Conservation (phyloP, 2,329 filamentous ascomycete genomes). For the Fusarium mangiferae region DNA sequence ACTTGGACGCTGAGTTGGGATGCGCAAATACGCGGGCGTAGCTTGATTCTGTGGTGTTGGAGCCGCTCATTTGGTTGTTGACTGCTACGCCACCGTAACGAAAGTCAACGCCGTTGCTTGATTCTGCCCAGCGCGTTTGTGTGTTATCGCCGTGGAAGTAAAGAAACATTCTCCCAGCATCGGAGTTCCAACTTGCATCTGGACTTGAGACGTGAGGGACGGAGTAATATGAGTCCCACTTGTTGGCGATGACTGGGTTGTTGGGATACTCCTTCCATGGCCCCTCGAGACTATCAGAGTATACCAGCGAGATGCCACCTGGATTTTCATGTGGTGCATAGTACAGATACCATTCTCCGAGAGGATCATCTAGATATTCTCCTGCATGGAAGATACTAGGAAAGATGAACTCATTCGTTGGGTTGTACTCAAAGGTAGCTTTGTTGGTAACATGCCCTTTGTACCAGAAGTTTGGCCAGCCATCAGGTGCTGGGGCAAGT, state of each 20-base stretch:
- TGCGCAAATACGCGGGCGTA: constrained; percentile 42
- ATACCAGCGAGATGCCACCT: constrained; percentile 37
- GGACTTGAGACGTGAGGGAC: constrained; percentile 32
- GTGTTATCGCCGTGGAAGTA: constrained; percentile 31
- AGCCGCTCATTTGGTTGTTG: constrained; percentile 35
- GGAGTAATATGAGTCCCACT: constrained; percentile 15
- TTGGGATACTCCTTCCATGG: constrained; percentile 18
- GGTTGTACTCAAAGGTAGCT: constrained; percentile 35
- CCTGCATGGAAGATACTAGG: constrained; percentile 42
- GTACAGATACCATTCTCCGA: constrained; percentile 43
- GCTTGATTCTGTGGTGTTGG: constrained; percentile 39
- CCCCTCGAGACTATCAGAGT: constrained; percentile 29
- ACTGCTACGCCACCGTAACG: constrained; percentile 32
- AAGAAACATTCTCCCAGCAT: constrained; percentile 4
- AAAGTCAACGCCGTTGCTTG: constrained; percentile 13
- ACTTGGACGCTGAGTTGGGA: constrained; percentile 31
- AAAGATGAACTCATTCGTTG: constrained; percentile 44
- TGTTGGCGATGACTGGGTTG: constrained; percentile 20
- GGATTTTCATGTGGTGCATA: constrained; percentile 44
- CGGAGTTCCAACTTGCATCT: constrained; percentile 14
- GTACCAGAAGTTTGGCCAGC: constrained; percentile 38
- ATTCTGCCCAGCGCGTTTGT: constrained; percentile 17
- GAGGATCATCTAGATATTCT: constrained; percentile 23
- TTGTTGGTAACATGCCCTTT: constrained; percentile 40
- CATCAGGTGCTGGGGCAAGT: constrained; percentile 13